Evolutionary conservation across 2,329 filamentous ascomycete species (phyloP), one percentile per base, ranked within the genome.

Genomic region (Domatiomyces catenatus): DNA sequence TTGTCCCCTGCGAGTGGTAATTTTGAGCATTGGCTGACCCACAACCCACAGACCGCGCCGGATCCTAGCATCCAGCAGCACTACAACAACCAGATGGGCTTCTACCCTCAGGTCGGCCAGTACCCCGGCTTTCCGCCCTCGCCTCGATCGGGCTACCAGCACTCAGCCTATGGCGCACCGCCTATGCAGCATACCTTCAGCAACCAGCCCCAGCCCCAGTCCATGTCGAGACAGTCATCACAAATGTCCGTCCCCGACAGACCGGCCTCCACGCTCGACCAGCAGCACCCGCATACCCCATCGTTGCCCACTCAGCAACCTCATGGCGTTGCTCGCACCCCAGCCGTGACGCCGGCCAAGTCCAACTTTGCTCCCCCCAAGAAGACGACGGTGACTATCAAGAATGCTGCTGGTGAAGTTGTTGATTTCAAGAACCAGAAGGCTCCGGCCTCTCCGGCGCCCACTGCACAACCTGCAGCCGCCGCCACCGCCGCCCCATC

Each of bases 151-250:
- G 66, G 66, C 22, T 67, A 72, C 61, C 69, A 72, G 56, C 68
- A 75, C 62, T 69, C 74, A 65, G 69, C 65, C 55, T 69, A 69
- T 50, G 69, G 71, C 48, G 67, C 66, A 20, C 64, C 64, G 8
- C 75, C 70, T 58, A 74, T 76, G 64, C 71, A 70, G 44, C 67
- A 67, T 50, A 73, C 75, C 42, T 81, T 75, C 62, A 71, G 66
- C 26, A 68, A 60, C 61, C 59, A 66, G 60, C 60, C 58, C 39
- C 67, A 64, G 50, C 69, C 69, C 56, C 77, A 72, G 54, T 70
- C 71, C 42, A 89, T 94, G 83, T 92, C 89, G 1, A 83, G 89
- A 59, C 88, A 80, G 54, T 79, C 84, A 1, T 93, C 87, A 1
- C 85, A 92, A 66, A 76, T 84, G 50, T 85, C 85, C 68, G 75